phyloP scores from a whole-genome alignment of 2,329 filamentous ascomycete genomes.

The Stagonosporopsis rhizophila region DNA sequence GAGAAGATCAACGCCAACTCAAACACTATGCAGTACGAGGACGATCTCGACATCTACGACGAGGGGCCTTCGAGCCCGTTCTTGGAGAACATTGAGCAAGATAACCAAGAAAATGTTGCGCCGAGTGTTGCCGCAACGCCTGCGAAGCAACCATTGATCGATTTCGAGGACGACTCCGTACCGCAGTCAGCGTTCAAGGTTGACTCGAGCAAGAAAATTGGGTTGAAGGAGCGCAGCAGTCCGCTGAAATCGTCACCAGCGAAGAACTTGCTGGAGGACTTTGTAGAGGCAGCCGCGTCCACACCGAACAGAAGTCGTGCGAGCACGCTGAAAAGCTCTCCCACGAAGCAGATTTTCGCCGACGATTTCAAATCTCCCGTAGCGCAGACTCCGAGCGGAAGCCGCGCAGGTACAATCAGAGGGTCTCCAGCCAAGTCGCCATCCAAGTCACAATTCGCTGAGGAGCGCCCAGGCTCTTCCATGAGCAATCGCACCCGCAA shows the following conservation, averaged over 20 bases:
- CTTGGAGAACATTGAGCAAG: conserved; percentile 52
- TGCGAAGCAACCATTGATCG: conserved; percentile 28
- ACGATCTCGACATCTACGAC: conserved; percentile 49
- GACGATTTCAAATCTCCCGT: conserved; percentile 14
- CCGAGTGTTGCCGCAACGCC: conserved; percentile 31
- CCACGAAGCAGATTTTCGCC: conserved; percentile 26
- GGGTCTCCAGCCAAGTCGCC: conserved; percentile 25
- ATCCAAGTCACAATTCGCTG: conserved; percentile 20
- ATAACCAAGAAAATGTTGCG: conserved; percentile 45
- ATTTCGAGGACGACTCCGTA: conserved; percentile 31
- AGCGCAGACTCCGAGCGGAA: conserved; percentile 8
- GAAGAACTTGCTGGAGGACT: conserved; percentile 39
- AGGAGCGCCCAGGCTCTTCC: conserved; percentile 35
- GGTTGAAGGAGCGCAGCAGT: conserved; percentile 38
- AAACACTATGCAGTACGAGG: conserved; percentile 29
- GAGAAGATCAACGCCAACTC: conserved; percentile 39
- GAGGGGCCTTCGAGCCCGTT: conserved; percentile 58
- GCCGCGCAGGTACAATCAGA: conserved; percentile 9
- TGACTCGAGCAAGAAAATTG: conserved; percentile 40
- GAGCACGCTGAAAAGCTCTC: conserved; percentile 39
- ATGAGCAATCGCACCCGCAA: conserved; percentile 37
- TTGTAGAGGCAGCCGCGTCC: conserved; percentile 27
- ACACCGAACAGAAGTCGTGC: conserved; percentile 13
- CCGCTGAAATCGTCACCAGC: conserved; percentile 40
- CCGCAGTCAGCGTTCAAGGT: conserved; percentile 44